Conservation (phyloP, 179 eudicot genomes). For the Amaranthus tricolor region DNA sequence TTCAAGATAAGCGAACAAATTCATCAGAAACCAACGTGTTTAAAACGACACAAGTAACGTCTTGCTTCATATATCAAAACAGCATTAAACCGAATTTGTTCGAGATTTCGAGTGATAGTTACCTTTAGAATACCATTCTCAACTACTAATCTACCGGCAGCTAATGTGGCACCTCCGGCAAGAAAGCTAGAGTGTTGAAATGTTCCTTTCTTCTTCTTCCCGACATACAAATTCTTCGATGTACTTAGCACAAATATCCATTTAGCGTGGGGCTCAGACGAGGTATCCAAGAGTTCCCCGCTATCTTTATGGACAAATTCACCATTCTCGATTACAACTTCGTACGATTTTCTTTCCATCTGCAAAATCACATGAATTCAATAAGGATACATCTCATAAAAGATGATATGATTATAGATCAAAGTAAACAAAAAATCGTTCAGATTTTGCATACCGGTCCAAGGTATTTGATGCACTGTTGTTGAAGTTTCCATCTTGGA, state of each 20-base stretch:
- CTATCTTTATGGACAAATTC: conserved; percentile 54
- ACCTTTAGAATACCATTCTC: conserved; percentile 78
- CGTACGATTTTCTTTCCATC: conserved; percentile 87
- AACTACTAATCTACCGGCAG: conserved; percentile 87
- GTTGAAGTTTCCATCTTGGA: conserved; percentile 72
- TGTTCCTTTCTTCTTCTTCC: conserved; percentile 83
- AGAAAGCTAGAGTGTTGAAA: conserved; percentile 97
- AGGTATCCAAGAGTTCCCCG: conserved; percentile 66
- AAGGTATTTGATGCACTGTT: conserved; percentile 89
- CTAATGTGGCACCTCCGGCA: conserved; percentile 96
- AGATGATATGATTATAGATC: neutral
- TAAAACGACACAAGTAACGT: neutral
- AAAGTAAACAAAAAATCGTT: neutral
- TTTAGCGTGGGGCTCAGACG: conserved; percentile 53
- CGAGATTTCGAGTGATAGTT: conserved; percentile 4
- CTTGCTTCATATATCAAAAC: neutral
- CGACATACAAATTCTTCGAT: conserved; percentile 70
- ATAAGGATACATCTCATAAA: neutral
- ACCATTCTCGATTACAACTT: conserved; percentile 70
- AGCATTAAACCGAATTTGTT: neutral
- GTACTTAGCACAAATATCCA: conserved; percentile 98
- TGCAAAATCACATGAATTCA: conserved; percentile 22
- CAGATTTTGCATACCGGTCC: conserved; percentile 64
- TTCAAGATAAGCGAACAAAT: conserved; percentile 14
- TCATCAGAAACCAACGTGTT: neutral